Percentiles rank a stretch among this genome's conserved stretches.
Conservation (phyloP, 2,329 filamentous ascomycete species). For the Berkeleyomyces rouxiae region DNA sequence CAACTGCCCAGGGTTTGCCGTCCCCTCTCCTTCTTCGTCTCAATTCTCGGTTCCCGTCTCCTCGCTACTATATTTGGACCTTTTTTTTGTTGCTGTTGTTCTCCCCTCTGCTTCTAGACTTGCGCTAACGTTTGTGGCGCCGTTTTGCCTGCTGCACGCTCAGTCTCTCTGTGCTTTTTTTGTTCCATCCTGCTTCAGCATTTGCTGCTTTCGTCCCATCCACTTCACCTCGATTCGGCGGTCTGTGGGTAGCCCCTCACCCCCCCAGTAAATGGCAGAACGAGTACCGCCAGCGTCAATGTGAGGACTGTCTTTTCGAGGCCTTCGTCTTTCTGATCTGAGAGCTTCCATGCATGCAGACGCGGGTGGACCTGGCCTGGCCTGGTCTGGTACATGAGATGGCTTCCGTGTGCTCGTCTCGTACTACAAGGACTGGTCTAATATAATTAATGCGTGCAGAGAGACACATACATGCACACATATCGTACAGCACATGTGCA, state of each 20-base stretch:
- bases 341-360: slow-evolving; percentile 2
- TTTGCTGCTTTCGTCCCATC: background rate
- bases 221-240: background rate
- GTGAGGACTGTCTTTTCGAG: background rate
- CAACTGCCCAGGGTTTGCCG: background rate
- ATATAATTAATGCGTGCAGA: background rate
- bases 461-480: background rate
- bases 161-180: background rate
- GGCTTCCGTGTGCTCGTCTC: background rate
- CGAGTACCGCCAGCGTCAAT: too few relatives aligned
- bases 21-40: background rate
- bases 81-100: background rate
- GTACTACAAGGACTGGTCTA: background rate
- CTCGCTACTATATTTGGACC: background rate
- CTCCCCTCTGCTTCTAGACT: background rate
- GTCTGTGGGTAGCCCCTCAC: too few relatives aligned
- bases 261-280: too few relatives aligned
- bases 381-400: background rate
- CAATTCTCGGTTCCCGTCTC: background rate
- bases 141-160: slow-evolving; percentile 6
- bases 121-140: background rate
- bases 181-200: background rate
- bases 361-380: too few relatives aligned
- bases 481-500: background rate
- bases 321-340: background rate